Conservation (phyloP, 495 filamentous ascomycete genomes). For the Mycothermus thermophilus region DNA sequence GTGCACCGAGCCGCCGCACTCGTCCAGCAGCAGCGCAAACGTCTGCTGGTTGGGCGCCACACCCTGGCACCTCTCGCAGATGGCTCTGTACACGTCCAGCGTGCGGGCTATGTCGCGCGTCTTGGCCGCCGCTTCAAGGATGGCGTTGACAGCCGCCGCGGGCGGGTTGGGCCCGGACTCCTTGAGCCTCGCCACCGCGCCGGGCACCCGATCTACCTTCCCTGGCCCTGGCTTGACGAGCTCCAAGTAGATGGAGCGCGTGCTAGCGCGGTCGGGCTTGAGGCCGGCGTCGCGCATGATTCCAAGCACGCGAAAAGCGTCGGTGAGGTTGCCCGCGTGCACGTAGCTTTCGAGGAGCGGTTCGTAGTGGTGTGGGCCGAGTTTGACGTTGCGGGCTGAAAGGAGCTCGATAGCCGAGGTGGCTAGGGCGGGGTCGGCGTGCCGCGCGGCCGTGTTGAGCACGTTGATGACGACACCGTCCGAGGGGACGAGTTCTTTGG, state of each 20-base stretch:
- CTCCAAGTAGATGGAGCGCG: constrained; percentile 39
- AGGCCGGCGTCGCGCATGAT: constrained; percentile 53
- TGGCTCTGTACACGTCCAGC: constrained; percentile 53
- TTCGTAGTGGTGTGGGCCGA: constrained; percentile 60
- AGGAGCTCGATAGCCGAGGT: constrained; percentile 47
- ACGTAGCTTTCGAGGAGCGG: constrained; percentile 54
- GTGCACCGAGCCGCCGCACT: constrained; percentile 43
- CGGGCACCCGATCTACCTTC: too few species aligned
- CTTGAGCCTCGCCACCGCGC: too few species aligned
- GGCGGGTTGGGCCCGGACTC: too few species aligned
- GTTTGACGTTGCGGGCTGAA: constrained; percentile 35
- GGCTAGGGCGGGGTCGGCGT: constrained; percentile 54
- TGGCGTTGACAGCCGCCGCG: constrained; percentile 43
- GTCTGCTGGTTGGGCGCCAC: constrained; percentile 46
- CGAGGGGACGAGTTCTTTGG: constrained; percentile 49
- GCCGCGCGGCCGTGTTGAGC: constrained; percentile 52
- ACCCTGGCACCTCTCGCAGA: constrained; percentile 45
- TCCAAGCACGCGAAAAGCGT: constrained; percentile 47
- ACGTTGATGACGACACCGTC: constrained; percentile 49
- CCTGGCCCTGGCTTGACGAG: too few species aligned
- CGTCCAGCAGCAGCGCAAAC: constrained; percentile 54
- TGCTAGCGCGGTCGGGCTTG: constrained; percentile 36
- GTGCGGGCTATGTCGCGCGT: constrained; percentile 37
- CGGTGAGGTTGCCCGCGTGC: constrained; percentile 36
- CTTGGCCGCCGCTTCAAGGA: constrained; percentile 42